These are phyloP conservation scores for Mycena alexandri DNA, from an alignment of 768 basidiomycete species.

Conservation along the genomic window DNA sequence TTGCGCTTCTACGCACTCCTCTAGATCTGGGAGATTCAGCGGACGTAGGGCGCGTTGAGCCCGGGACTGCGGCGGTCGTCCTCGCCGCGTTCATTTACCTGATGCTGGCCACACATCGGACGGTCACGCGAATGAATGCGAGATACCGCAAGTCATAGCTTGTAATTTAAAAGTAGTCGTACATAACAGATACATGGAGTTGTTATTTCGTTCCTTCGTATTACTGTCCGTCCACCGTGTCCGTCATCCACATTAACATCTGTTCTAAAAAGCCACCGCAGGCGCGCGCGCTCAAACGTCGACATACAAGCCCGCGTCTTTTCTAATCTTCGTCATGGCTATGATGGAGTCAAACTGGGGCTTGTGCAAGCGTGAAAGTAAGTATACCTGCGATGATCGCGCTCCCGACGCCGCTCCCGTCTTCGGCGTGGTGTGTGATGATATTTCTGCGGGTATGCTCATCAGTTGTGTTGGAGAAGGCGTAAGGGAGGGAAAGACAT, in stretches of 20 bases:
- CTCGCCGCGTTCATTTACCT: too few species aligned
- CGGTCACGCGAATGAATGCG: too few species aligned
- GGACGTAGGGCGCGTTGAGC: too few species aligned
- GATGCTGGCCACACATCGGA: too few species aligned
- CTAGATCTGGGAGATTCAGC: too few species aligned
- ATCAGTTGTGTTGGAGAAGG: slow-evolving; percentile 4
- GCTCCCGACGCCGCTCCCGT: slow-evolving; percentile 94
- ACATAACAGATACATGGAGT: slow-evolving; percentile 18
- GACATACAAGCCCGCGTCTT: slow-evolving; percentile 70
- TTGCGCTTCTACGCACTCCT: too few species aligned
- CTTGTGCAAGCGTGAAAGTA: neutral
- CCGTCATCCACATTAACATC: neutral
- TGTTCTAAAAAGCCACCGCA: neutral
- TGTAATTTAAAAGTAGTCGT: slow-evolving; percentile 2
- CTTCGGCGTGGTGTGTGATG: slow-evolving; percentile 86
- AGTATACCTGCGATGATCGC: slow-evolving; percentile 84
- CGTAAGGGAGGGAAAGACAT: slow-evolving; percentile 45
- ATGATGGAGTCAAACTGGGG: slow-evolving; percentile 16
- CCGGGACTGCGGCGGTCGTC: too few species aligned
- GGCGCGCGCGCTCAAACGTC: slow-evolving; percentile 55
- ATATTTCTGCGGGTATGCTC: slow-evolving; percentile 63
- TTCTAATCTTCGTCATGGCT: slow-evolving; percentile 94
- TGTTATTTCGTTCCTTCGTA: neutral
- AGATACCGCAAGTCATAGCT: too few species aligned
- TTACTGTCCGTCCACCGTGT: neutral